phyloP scores from a whole-genome alignment of 768 basidiomycete genomes.

The Daedaleopsis nitida region DNA sequence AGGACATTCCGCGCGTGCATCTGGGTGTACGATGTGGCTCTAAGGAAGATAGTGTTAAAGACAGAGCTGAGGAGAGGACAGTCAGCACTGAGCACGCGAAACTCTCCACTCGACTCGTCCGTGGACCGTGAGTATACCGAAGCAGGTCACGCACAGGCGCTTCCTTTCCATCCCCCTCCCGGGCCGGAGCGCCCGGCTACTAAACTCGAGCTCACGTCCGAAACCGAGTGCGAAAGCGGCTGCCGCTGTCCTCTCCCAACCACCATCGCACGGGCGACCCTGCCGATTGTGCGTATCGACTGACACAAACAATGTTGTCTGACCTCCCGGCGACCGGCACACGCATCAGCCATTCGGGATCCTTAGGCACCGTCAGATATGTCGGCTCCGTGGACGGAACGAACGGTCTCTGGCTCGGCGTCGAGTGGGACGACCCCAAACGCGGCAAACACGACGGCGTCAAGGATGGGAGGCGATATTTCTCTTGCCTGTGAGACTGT shows the following conservation, averaged over 20 bases:
- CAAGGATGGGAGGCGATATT: constrained; percentile 79
- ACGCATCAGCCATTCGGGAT: constrained; percentile 54
- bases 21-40: not conserved
- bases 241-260: not conserved
- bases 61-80: no score
- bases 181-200: no score
- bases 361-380: constrained; percentile 72
- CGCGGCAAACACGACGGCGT: constrained; percentile 89
- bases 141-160: no score
- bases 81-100: no score
- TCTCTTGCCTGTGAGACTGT: constrained; percentile 63
- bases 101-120: no score
- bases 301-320: not conserved
- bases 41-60: not conserved
- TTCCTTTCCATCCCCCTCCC: no score
- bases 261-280: not conserved
- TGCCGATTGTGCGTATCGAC: not conserved
- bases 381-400: constrained; percentile 66
- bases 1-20: constrained; percentile 27
- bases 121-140: no score
- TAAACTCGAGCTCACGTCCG: no score
- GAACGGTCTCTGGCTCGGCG: constrained; percentile 83
- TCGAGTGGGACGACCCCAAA: constrained; percentile 89
- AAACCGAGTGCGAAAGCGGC: not conserved
- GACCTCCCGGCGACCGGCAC: constrained; percentile 45